Conservation (phyloP, 768 basidiomycete genomes). For the Tylopilus balloui region DNA sequence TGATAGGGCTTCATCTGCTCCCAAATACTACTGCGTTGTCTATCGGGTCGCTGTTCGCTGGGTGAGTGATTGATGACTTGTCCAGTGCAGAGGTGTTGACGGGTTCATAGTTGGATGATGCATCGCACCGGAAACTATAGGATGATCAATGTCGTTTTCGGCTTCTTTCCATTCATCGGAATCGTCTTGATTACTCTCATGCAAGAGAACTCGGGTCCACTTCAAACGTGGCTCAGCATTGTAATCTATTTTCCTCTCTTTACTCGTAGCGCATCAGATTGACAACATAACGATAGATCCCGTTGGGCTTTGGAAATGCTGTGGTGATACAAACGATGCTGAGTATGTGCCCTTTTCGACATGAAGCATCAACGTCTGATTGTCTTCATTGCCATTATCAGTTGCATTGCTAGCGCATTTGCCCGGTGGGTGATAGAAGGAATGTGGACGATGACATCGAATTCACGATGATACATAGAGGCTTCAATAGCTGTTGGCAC, state of each 20-base stretch:
- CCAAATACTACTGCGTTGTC: constrained; percentile 49
- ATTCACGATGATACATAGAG: constrained; percentile 24
- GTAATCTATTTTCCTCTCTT: constrained; percentile 27
- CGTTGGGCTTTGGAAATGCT: constrained; percentile 61
- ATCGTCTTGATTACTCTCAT: constrained; percentile 40
- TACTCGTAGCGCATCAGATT: neutral
- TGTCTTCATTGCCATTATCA: constrained; percentile 18
- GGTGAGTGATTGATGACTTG: constrained; percentile 24
- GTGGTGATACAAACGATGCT: constrained; percentile 59
- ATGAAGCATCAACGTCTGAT: constrained; percentile 1
- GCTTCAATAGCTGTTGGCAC: constrained; percentile 51
- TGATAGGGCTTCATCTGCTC: constrained; percentile 45
- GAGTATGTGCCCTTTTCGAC: constrained; percentile 36
- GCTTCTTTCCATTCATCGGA: constrained; percentile 48
- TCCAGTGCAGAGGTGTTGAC: neutral
- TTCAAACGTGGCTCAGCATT: constrained; percentile 50
- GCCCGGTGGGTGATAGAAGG: constrained; percentile 35
- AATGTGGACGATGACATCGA: neutral
- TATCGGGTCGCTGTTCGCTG: constrained; percentile 48
- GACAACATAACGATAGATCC: constrained; percentile 39
- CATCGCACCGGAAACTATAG: constrained; percentile 52
- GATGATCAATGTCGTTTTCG: constrained; percentile 44
- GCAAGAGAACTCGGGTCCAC: constrained; percentile 38
- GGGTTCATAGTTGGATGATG: constrained; percentile 40
- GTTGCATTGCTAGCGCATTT: constrained; percentile 55